These are phyloP conservation scores for Grosmannia serpens DNA, from an alignment of 2,329 filamentous ascomycete genomes.

Conservation along the genomic window DNA sequence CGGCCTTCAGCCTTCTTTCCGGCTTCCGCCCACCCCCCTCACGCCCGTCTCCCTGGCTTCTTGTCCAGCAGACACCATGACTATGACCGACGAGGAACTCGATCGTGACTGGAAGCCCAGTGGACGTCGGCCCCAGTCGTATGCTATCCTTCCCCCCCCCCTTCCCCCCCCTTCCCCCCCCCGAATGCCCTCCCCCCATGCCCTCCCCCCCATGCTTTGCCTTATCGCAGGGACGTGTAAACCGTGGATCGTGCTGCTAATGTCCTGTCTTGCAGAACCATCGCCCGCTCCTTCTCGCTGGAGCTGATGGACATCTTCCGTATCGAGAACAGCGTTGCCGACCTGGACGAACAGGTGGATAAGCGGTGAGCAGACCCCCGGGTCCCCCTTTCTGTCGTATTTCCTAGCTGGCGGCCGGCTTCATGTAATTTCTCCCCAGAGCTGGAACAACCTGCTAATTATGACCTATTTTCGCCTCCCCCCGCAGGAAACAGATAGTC, in stretches of 20 bases:
- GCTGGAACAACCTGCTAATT: neutral
- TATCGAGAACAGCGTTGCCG: slow-evolving; percentile 65
- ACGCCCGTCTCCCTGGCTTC: neutral
- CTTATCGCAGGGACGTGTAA: neutral
- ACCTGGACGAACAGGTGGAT: slow-evolving; percentile 63
- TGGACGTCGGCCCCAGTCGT: slow-evolving; percentile 73
- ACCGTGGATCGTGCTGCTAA: neutral
- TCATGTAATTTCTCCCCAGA: too few species aligned
- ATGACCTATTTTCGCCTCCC: neutral
- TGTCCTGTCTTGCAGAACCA: slow-evolving; percentile 49
- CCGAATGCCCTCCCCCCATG: too few species aligned
- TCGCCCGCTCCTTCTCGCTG: slow-evolving; percentile 76
- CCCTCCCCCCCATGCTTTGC: neutral
- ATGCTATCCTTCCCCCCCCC: slow-evolving; percentile 28
- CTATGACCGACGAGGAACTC: slow-evolving; percentile 52
- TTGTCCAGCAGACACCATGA: neutral
- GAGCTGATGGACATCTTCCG: slow-evolving; percentile 85
- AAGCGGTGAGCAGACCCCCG: slow-evolving; percentile 50
- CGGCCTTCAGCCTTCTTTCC: neutral
- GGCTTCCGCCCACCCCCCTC: neutral
- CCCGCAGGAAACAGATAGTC: slow-evolving; percentile 64
- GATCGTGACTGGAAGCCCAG: slow-evolving; percentile 73
- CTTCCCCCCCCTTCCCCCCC: neutral
- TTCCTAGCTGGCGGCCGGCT: too few species aligned
- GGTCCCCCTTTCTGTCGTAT: too few species aligned